A percentile compares a stretch with the other conserved stretches of the same genome.
phyloP scores from a whole-genome alignment of 2,329 filamentous ascomycete genomes.

The Aspergillus novofumigatus region DNA sequence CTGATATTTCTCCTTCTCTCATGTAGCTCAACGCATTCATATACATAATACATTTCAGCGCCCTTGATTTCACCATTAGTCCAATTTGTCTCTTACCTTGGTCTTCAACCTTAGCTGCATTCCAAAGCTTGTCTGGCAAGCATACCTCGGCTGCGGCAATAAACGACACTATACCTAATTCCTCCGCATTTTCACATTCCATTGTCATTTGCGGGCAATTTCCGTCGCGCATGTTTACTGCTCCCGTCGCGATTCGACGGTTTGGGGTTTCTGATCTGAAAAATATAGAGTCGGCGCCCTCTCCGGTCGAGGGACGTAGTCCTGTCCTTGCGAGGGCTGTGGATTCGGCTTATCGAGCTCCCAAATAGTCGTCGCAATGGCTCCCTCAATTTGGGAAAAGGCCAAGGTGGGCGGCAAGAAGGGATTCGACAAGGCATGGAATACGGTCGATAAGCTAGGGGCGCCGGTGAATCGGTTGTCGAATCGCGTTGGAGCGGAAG shows the following conservation, averaged over 20 bases:
- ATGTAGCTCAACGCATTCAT: background rate
- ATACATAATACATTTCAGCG: background rate
- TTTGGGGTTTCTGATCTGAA: background rate
- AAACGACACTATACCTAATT: constrained; percentile 8
- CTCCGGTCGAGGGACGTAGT: constrained; percentile 1
- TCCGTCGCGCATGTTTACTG: constrained; percentile 11
- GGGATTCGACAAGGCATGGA: constrained; percentile 71
- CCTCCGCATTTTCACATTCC: constrained; percentile 5
- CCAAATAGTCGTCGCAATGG: constrained; percentile 22
- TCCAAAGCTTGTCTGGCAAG: constrained; percentile 7
- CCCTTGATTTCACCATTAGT: constrained; percentile 1
- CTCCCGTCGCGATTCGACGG: constrained; percentile 10
- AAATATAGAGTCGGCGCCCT: constrained; percentile 8
- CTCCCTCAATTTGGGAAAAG: constrained; percentile 55
- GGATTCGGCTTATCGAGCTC: background rate
- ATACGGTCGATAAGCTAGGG: constrained; percentile 63
- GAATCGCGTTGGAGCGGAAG: constrained; percentile 75
- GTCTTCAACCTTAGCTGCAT: constrained; percentile 7
- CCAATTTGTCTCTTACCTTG: background rate
- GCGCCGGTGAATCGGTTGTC: constrained; percentile 74
- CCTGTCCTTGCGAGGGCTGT: background rate
- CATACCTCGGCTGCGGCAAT: constrained; percentile 16
- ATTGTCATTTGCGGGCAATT: constrained; percentile 11
- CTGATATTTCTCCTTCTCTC: background rate
- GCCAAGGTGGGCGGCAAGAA: constrained; percentile 53